Base-by-base conservation (phyloP, 2,329 filamentous ascomycete genomes). In the Aspergillus caelatus region DNA sequence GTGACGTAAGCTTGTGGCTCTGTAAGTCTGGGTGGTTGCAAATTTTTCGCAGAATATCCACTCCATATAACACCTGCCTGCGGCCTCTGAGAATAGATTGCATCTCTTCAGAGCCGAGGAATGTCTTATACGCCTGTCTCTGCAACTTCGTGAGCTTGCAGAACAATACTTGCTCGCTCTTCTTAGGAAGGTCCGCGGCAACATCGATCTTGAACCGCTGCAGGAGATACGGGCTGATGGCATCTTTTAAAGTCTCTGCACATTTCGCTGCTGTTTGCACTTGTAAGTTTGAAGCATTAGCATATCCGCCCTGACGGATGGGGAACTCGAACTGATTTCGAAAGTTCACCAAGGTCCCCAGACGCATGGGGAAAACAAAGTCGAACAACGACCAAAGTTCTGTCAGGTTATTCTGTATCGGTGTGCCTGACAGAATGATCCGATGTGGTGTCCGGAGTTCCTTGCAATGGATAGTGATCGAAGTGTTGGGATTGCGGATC, bases 301-400 rank as follows among this genome's bases (percentile, higher is more conserved):
- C 93, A 77, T 98, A 98, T 5, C 95, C 95, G 53, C 96, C 96
- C 58, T 94, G 88, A 63, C 90, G 90, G 75, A 99, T 99, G 0
- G 95, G 95, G 43, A 96, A 91, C 74, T 98, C 95, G 68, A 99
- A 98, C 65, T 96, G 89, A 64, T 89, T 90, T 53, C 93, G 88
- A 75, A 99, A 99, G 67, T 91, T 93, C 62, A 97, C 91, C 14
- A 98, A 83, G 0, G 92, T 97, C 0, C 95, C 96, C 7, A 99
- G 81, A 16, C 94, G 90, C 92, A 98, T 97, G 0, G 96, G 95
- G 66, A 93, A 98, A 62, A 98, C 91, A 74, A 99, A 99, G 75
- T 99, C 96, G 74, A 99, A 98, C 0, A 99, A 81, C 0, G 94
- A 98, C 94, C 95, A 99, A 0, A 99, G 82, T 75, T 99, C 96